Base-by-base conservation (phyloP, 805 yeast species). In the Wickerhamiella azymoides region DNA sequence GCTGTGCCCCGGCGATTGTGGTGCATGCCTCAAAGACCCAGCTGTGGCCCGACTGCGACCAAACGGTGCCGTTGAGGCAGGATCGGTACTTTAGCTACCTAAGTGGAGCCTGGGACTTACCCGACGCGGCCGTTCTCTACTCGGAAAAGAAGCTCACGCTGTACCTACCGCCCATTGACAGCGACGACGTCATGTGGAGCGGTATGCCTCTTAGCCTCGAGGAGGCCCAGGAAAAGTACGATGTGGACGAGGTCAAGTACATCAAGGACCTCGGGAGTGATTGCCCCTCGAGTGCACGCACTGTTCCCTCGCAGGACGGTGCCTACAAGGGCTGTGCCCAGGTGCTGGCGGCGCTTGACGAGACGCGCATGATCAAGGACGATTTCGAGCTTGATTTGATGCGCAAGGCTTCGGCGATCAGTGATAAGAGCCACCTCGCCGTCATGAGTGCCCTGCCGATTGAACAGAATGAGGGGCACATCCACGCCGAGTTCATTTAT, bases 181-280 rank as follows among this genome's bases (percentile, higher is more conserved):
- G 72, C 37, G 97, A 92, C 38, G 96, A 84, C 58, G 81, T 89
- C 36, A 81, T 92, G 85, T 89, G 98, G 98, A 79, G 92, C 48
- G 98, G 98, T 0, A 58, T 80, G 62, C 98, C 98, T 5, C 51
- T 84, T 44, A 66, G 75, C 35, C 51, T 70, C 2, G 79, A 79
- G 40, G 78, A 80, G 16, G 96, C 96, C 0, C 45, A 62, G 41
- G 59, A 66, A 17, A 70, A 68, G 50, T 89, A 65, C 54, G 95
- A 89, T 56, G 88, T 85, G 26, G 97, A 92, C 61, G 80, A 76
- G 37, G 93, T 88, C 40, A 61, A 74, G 47, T 83, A 80, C 55
- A 72, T 70, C 10, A 55, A 62, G n/a, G 77, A 74, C 4, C 57
- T 86, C 39, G 62, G 63, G 26, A 63, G 62, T 2, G 43, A 52